Evolutionary conservation across 345 rosid genomes (phyloP).

Genomic region (Moricandia moricandioides): DNA sequence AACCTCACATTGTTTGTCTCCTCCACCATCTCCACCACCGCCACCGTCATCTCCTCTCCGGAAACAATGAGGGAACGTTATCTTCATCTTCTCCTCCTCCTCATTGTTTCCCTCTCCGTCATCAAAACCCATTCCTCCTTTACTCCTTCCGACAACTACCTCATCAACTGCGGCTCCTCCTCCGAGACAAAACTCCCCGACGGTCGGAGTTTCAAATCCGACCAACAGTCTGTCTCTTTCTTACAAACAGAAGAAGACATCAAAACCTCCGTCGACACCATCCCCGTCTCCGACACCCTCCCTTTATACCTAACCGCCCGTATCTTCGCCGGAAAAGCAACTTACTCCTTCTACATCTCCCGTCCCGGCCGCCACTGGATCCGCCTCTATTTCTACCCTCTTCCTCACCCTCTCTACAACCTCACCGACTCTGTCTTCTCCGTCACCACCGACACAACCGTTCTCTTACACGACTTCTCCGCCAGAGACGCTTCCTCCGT

Average conservation of each 20-base stretch:
- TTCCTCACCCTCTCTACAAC: constrained; percentile 52
- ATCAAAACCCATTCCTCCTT: constrained; percentile 20
- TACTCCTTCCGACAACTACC: constrained; percentile 60
- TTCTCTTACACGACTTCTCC: constrained; percentile 67
- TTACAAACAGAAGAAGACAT: constrained; percentile 57
- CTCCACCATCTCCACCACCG: background rate
- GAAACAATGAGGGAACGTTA: constrained; percentile 42
- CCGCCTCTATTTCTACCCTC: constrained; percentile 75
- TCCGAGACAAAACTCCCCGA: constrained; percentile 57
- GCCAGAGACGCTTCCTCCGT: constrained; percentile 17
- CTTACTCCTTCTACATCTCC: constrained; percentile 47
- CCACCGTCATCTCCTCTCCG: constrained; percentile 22
- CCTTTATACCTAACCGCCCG: constrained; percentile 47
- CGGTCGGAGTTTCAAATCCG: constrained; percentile 72
- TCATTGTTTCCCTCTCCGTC: constrained; percentile 6
- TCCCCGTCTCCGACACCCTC: constrained; percentile 32
- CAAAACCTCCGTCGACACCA: constrained; percentile 44
- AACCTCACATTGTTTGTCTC: constrained; percentile 17
- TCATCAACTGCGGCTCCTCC: constrained; percentile 72
- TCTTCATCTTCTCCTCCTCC: constrained; percentile 27
- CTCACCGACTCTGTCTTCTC: constrained; percentile 54
- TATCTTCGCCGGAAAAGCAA: constrained; percentile 49
- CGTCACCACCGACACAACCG: constrained; percentile 52
- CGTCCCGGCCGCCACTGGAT: constrained; percentile 71
- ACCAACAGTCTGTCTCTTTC: constrained; percentile 44